phyloP scores from a whole-genome alignment of 2,329 filamentous ascomycete species.

The Apiospora rasikravindrae region DNA sequence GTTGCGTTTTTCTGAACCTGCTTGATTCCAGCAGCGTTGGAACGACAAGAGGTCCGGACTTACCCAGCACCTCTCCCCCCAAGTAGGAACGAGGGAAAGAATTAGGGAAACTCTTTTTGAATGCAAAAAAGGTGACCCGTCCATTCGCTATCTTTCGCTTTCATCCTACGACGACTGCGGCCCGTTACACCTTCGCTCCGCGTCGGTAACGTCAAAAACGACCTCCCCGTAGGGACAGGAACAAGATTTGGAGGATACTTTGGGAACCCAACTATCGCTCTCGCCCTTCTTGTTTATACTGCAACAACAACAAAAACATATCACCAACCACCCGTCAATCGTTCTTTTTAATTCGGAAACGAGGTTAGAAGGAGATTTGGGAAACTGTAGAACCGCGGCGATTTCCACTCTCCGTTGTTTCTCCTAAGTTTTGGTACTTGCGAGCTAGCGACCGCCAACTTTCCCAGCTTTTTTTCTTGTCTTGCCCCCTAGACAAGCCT shows the following conservation, averaged over 20 bases:
- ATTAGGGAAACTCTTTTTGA: conserved; percentile 17
- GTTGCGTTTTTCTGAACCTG: conserved; percentile 11
- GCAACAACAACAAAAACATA: conserved; percentile 18
- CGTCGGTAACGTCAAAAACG: conserved; percentile 19
- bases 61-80: neutral
- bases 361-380: neutral
- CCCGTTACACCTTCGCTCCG: conserved; percentile 23
- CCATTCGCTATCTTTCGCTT: conserved; percentile 17
- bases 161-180: conserved; percentile 16
- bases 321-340: conserved; percentile 13
- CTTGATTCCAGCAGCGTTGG: conserved; percentile 12
- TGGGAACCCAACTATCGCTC: conserved; percentile 11
- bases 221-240: conserved; percentile 13
- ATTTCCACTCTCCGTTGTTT: neutral
- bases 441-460: conserved; percentile 15
- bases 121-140: conserved; percentile 8
- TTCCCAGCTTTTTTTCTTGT: conserved; percentile 12
- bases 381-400: neutral
- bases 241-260: conserved; percentile 16
- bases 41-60: conserved; percentile 8
- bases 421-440: neutral
- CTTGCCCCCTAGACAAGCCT: neutral
- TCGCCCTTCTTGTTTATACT: conserved; percentile 14
- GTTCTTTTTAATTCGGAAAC: conserved; percentile 12
- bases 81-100: conserved; percentile 8